These are phyloP conservation scores for Prunus yedoensis DNA, from an alignment of 331 rosid genomes.

Conservation along the genomic window DNA sequence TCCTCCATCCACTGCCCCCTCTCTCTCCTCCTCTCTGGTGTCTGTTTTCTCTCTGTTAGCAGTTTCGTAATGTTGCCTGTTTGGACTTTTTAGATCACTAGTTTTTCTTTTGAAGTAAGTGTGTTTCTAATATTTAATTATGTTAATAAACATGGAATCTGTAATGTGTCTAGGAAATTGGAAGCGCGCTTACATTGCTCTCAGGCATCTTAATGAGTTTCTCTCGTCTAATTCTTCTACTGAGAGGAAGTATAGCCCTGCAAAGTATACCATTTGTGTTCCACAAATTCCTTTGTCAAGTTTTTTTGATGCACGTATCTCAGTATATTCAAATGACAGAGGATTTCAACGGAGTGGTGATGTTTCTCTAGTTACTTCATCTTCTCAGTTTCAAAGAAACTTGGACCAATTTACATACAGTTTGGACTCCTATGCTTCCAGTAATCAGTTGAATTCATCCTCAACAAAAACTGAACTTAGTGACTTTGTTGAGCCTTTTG, in stretches of 20 bases:
- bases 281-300: constrained; percentile 59
- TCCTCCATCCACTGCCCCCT: not conserved
- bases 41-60: not conserved
- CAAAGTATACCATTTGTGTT: constrained; percentile 38
- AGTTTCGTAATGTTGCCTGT: constrained; percentile 5
- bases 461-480: constrained; percentile 59
- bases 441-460: constrained; percentile 20
- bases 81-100: not conserved
- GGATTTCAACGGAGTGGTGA: constrained; percentile 68
- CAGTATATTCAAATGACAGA: constrained; percentile 42
- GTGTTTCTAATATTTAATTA: constrained; percentile 24
- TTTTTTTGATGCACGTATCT: constrained; percentile 60
- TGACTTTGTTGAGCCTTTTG: constrained; percentile 57
- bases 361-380: constrained; percentile 28
- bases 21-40: not conserved
- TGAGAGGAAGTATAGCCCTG: constrained; percentile 34
- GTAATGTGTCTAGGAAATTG: constrained; percentile 70
- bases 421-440: constrained; percentile 42
- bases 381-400: constrained; percentile 48
- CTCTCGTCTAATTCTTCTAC: constrained; percentile 48
- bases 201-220: constrained; percentile 76
- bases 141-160: constrained; percentile 16
- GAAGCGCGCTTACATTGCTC: constrained; percentile 78
- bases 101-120: constrained; percentile 1
- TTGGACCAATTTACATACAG: constrained; percentile 38